Evolutionary conservation across 805 yeast species (phyloP), one percentile per base, ranked within the genome.

Genomic region (Groenewaldozyma salmanticensis): DNA sequence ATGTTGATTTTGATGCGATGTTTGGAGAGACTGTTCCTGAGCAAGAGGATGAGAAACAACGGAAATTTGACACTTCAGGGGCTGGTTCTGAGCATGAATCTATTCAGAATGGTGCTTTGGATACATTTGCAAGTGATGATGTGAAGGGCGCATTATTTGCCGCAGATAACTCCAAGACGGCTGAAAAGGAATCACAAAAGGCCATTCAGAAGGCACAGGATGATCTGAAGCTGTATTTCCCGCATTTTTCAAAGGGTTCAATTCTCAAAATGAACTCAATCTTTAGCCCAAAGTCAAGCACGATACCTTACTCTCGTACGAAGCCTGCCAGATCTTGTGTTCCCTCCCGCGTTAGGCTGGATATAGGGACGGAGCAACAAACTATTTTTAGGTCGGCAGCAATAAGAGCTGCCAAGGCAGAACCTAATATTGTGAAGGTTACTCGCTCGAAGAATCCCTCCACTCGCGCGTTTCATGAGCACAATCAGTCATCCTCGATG

Each of bases 241-340:
- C 95, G 0, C 65, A 71, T 1, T 85, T 79, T 58, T 65, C 68
- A 41, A 66, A 65, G 18, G 70, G 75, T 20, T 65, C 71, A 35
- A 71, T 78, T 1, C 65, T 81, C 51, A 74, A 76, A 49, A 74
- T 80, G 73, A 84, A 81, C 57, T 59, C 72, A 5, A 61, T 83
- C 36, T 81, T 81, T 51, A 71, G 74, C 21, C 81, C 90, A 1
- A 67, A 70, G 7, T 82, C 88, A 1, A 61, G 65, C 15, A 68
- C 68, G 42, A 74, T 73, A 49, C 62, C 64, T 24, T 76, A 71
- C 39, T 76, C 77, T 33, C 62, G 65, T 19, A 81, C 85, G 2
- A 52, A 56, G 17, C 35, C 39, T 2, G 36, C 53, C 3, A 48
- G 61, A 13, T 60, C 57, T 2, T 53, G 62, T 18, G 48, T 57